These are phyloP conservation scores for Tolypocladium ovalisporum DNA, from an alignment of 2,329 filamentous ascomycete genomes.

Conservation along the genomic window DNA sequence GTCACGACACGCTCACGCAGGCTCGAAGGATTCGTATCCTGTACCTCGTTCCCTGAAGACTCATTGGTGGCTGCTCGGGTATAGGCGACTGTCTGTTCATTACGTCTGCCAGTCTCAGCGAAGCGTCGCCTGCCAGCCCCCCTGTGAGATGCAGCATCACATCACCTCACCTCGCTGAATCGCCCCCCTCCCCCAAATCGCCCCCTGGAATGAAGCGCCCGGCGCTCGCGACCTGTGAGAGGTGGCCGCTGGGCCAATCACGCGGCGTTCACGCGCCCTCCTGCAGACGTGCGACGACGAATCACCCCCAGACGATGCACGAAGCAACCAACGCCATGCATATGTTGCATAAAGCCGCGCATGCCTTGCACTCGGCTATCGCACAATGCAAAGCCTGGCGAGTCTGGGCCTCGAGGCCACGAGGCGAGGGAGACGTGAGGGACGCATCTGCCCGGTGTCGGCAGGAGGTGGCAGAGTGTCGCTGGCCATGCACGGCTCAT, in stretches of 20 bases:
- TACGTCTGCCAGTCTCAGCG: background rate
- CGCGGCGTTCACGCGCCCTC: background rate
- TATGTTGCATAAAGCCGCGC: background rate
- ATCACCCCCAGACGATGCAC: background rate
- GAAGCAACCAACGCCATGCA: background rate
- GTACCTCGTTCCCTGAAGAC: background rate
- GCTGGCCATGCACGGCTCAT: background rate
- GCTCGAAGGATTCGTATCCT: background rate
- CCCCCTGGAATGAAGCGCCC: background rate
- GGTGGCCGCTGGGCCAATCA: background rate
- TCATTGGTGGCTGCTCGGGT: background rate
- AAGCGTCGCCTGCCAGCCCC: background rate
- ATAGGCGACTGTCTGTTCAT: background rate
- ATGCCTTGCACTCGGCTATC: background rate
- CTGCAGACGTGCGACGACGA: background rate
- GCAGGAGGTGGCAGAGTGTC: background rate
- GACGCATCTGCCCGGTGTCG: background rate
- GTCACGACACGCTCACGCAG: background rate
- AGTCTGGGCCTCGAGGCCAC: background rate
- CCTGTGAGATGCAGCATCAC: conserved; percentile 1
- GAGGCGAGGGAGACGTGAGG: background rate
- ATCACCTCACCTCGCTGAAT: background rate
- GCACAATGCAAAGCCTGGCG: background rate
- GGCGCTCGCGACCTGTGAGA: background rate
- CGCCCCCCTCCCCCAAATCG: background rate